Conservation (phyloP, 2,329 filamentous ascomycete genomes). For the Didymella pomorum region DNA sequence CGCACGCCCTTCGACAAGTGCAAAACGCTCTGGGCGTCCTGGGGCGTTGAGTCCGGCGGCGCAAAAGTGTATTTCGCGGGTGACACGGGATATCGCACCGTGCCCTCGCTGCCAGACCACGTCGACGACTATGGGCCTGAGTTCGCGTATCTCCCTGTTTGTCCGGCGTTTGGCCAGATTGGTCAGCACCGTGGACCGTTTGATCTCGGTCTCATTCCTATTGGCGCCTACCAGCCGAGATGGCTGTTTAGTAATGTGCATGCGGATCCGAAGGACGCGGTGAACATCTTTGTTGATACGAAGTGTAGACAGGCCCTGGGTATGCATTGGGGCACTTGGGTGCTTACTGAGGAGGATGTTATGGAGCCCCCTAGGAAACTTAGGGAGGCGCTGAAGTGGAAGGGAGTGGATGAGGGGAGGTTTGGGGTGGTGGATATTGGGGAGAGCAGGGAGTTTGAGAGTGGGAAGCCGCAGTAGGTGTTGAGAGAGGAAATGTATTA, state of each 20-base stretch:
- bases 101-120: constrained; percentile 68
- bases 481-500: background rate
- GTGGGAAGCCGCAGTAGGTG: background rate
- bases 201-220: constrained; percentile 90
- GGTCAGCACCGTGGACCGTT: constrained; percentile 83
- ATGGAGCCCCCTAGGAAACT: constrained; percentile 80
- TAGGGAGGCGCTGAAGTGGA: constrained; percentile 73
- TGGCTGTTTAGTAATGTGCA: constrained; percentile 82
- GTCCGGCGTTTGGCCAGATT: constrained; percentile 86
- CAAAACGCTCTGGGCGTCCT: constrained; percentile 86
- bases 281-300: constrained; percentile 89
- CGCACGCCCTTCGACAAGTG: constrained; percentile 73
- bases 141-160: constrained; percentile 70
- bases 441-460: constrained; percentile 74
- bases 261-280: constrained; percentile 83
- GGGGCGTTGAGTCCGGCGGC: constrained; percentile 76
- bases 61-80: constrained; percentile 87
- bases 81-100: constrained; percentile 88
- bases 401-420: constrained; percentile 77
- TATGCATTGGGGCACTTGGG: constrained; percentile 93
- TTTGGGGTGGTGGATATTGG: constrained; percentile 86
- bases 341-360: constrained; percentile 83
- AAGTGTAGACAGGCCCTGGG: constrained; percentile 79
- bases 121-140: constrained; percentile 76
- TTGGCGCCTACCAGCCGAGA: constrained; percentile 84